Percentiles rank a stretch among this genome's conserved stretches.
phyloP scores from a whole-genome alignment of 495 filamentous ascomycete genomes.

The Penicillium samsonianum region DNA sequence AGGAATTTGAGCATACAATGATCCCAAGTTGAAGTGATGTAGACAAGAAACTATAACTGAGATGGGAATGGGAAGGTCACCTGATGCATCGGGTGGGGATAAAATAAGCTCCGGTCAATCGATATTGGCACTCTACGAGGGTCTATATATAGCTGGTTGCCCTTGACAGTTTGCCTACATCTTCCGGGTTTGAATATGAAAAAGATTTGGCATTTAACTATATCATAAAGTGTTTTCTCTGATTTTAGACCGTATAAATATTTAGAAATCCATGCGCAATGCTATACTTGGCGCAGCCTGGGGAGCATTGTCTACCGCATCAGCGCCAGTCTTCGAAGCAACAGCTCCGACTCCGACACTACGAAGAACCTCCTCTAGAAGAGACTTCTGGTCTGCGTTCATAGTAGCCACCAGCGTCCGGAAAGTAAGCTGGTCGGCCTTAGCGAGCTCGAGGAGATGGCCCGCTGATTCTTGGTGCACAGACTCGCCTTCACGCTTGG shows the following conservation, averaged over 20 bases:
- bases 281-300: slow-evolving; percentile 81
- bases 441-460: slow-evolving; percentile 78
- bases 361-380: slow-evolving; percentile 82
- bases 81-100: neutral
- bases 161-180: neutral
- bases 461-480: slow-evolving; percentile 70
- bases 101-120: neutral
- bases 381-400: slow-evolving; percentile 66
- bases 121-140: neutral
- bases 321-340: slow-evolving; percentile 23
- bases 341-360: slow-evolving; percentile 50
- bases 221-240: slow-evolving; percentile 5
- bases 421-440: slow-evolving; percentile 70
- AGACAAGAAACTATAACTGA: neutral
- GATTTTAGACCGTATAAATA: slow-evolving; percentile 11
- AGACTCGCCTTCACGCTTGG: slow-evolving; percentile 49
- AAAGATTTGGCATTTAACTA: neutral
- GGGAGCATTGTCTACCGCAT: slow-evolving; percentile 38
- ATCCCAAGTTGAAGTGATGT: neutral
- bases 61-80: neutral
- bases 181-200: neutral
- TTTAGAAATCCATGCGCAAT: slow-evolving; percentile 85
- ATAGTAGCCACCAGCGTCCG: slow-evolving; percentile 71
- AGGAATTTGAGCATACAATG: neutral
- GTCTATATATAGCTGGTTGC: neutral